Percentiles rank a stretch among this genome's conserved stretches.
Conservation (phyloP, 2,329 filamentous ascomycete species). For the Colletotrichum sp. region DNA sequence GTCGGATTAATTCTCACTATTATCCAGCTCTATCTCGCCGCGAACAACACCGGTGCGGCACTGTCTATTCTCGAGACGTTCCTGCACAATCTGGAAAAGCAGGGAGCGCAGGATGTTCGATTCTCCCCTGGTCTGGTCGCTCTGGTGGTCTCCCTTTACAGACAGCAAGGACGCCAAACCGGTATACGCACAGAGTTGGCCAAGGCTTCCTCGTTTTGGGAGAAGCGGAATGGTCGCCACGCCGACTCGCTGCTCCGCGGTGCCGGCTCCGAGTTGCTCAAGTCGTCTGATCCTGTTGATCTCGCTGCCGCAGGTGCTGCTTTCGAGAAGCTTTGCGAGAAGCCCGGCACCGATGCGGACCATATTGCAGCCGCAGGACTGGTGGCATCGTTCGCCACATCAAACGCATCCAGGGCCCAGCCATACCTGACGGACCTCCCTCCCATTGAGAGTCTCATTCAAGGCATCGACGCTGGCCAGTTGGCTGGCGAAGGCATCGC, state of each 20-base stretch:
- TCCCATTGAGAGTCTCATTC: conserved; percentile 65
- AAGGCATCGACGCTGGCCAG: conserved; percentile 62
- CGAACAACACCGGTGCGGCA: conserved; percentile 75
- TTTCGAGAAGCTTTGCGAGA: conserved; percentile 73
- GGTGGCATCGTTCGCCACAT: conserved; percentile 79
- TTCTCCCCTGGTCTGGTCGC: conserved; percentile 87
- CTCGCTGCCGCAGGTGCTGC: conserved; percentile 75
- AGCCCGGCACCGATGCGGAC: conserved; percentile 68
- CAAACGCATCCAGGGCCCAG: conserved; percentile 60
- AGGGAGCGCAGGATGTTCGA: conserved; percentile 70
- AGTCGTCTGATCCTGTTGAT: conserved; percentile 74
- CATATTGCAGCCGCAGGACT: conserved; percentile 78
- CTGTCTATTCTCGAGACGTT: conserved; percentile 78
- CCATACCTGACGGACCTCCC: conserved; percentile 63
- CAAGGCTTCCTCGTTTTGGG: conserved; percentile 84
- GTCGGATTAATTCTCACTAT: conserved; percentile 81
- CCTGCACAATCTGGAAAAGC: conserved; percentile 70
- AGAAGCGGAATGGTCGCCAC: conserved; percentile 52
- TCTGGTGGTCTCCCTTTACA: conserved; percentile 79
- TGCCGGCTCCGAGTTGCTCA: conserved; percentile 82
- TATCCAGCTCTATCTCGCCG: conserved; percentile 79
- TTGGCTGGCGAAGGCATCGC: conserved; percentile 73
- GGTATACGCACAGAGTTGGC: conserved; percentile 77
- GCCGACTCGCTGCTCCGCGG: conserved; percentile 76
- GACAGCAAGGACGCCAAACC: conserved; percentile 73